Conservation (phyloP, 2,329 filamentous ascomycete species). For the Hirsutella minnesotensis region DNA sequence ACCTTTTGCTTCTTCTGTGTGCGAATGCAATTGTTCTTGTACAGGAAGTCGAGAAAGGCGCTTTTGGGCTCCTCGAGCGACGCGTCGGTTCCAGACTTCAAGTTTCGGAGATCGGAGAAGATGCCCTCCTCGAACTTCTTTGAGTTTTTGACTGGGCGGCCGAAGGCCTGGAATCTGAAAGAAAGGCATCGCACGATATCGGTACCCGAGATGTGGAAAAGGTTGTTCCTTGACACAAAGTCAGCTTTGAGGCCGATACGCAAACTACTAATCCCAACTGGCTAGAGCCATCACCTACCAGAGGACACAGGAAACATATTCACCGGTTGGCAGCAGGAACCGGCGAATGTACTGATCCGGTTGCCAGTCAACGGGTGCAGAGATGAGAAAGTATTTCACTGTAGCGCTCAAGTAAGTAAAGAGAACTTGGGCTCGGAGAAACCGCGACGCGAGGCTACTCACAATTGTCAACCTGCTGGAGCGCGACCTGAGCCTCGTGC, state of each 20-base stretch:
- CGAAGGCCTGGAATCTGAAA: slow-evolving; percentile 97
- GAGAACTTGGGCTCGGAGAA: background rate
- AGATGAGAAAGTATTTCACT: slow-evolving; percentile 99
- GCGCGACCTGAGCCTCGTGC: slow-evolving; percentile 89
- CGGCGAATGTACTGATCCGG: slow-evolving; percentile 92
- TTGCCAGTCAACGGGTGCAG: slow-evolving; percentile 94
- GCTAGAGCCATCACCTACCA: slow-evolving; percentile 39
- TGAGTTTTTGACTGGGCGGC: slow-evolving; percentile 95
- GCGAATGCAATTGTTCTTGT: slow-evolving; percentile 99
- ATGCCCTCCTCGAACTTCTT: slow-evolving; percentile 99
- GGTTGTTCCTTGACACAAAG: slow-evolving; percentile 54
- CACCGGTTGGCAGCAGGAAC: slow-evolving; percentile 89
- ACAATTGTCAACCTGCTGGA: slow-evolving; percentile 98
- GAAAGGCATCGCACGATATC: slow-evolving; percentile 97
- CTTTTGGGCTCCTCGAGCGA: slow-evolving; percentile 98
- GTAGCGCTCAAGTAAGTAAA: slow-evolving; percentile 2
- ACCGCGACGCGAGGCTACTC: slow-evolving; percentile 26
- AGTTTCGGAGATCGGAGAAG: slow-evolving; percentile 94
- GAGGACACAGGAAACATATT: slow-evolving; percentile 96
- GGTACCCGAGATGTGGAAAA: slow-evolving; percentile 98
- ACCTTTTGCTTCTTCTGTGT: slow-evolving; percentile 99
- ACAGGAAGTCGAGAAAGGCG: slow-evolving; percentile 93
- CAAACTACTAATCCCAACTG: background rate
- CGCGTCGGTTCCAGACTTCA: slow-evolving; percentile 96
- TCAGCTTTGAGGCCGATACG: background rate